phyloP scores from a whole-genome alignment of 2,329 filamentous ascomycete genomes.

The Colletotrichum sp. region DNA sequence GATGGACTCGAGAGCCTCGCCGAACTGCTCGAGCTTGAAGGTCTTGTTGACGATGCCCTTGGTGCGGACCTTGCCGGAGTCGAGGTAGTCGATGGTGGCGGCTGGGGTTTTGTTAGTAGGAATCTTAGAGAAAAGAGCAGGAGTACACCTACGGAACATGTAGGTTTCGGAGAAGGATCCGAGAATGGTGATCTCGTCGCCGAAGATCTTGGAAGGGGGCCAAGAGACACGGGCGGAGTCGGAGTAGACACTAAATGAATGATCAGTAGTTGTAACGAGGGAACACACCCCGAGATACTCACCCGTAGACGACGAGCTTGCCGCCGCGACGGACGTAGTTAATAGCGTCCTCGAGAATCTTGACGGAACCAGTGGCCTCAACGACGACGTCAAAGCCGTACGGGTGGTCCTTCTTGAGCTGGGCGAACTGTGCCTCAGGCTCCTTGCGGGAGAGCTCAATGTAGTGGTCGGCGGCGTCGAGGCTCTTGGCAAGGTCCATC shows the following conservation, averaged over 20 bases:
- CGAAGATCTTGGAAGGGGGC: constrained; percentile 75
- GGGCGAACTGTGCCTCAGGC: constrained; percentile 62
- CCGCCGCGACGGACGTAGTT: constrained; percentile 75
- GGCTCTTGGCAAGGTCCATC: constrained; percentile 69
- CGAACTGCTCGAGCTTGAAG: constrained; percentile 76
- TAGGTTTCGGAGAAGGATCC: constrained; percentile 77
- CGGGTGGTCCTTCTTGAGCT: constrained; percentile 68
- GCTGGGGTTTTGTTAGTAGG: constrained; percentile 27
- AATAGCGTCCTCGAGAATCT: constrained; percentile 74
- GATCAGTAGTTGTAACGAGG: not conserved
- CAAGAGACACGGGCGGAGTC: constrained; percentile 67
- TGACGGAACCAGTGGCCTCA: constrained; percentile 72
- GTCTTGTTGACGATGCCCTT: constrained; percentile 75
- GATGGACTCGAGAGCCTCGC: constrained; percentile 72
- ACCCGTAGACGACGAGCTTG: constrained; percentile 72
- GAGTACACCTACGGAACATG: constrained; percentile 62
- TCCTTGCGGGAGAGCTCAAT: constrained; percentile 59
- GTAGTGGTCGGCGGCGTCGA: constrained; percentile 60
- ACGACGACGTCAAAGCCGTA: constrained; percentile 73
- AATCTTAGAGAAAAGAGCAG: not conserved
- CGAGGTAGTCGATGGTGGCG: constrained; percentile 56
- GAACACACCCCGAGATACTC: not conserved
- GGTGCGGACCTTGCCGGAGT: constrained; percentile 66
- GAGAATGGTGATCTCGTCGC: constrained; percentile 73
- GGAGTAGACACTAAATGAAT: constrained; percentile 61